These are phyloP conservation scores for Laguncularia racemosa DNA, from an alignment of 345 rosid genomes.

Conservation along the genomic window DNA sequence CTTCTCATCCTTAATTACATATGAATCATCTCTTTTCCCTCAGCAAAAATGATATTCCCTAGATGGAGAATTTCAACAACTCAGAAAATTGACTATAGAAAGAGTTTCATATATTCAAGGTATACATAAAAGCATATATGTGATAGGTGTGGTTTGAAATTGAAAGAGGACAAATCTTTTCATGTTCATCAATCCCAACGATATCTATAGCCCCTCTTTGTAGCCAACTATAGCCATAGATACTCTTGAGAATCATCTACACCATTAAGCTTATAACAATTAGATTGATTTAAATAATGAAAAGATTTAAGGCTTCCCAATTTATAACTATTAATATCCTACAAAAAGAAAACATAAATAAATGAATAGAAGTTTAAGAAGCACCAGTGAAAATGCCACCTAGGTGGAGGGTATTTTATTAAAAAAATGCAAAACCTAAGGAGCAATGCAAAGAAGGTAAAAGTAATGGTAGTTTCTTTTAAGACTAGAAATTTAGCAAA, in stretches of 20 bases:
- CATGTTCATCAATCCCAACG: conserved; percentile 72
- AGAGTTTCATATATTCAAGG: conserved; percentile 20
- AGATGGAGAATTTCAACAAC: conserved; percentile 91
- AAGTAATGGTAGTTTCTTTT: conserved; percentile 94
- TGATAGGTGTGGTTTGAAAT: conserved; percentile 1
- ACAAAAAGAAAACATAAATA: conserved; percentile 17
- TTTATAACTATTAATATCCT: conserved; percentile 63
- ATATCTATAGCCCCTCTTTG: conserved; percentile 88
- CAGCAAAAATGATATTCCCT: conserved; percentile 71
- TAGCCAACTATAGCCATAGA: too few species aligned
- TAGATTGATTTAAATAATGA: conserved; percentile 78
- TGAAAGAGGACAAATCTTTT: conserved; percentile 32
- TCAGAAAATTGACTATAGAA: conserved; percentile 81
- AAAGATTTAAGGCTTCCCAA: conserved; percentile 52
- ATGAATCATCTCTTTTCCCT: conserved; percentile 79
- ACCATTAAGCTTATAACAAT: conserved; percentile 67
- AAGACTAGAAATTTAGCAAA: conserved; percentile 85
- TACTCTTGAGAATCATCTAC: conserved; percentile 80
- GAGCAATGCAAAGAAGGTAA: conserved; percentile 92
- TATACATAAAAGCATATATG: conserved; percentile 5
- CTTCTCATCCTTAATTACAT: conserved; percentile 63
- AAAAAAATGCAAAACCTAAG: conserved; percentile 29
- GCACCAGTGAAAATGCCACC: too few species aligned
- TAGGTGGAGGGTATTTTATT: too few species aligned
- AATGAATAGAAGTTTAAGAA: neutral